Evolutionary conservation across 192 early-diverging fungal genomes (phyloP), one percentile per base, ranked within the genome.

Genomic region (Umbelopsis sp.): DNA sequence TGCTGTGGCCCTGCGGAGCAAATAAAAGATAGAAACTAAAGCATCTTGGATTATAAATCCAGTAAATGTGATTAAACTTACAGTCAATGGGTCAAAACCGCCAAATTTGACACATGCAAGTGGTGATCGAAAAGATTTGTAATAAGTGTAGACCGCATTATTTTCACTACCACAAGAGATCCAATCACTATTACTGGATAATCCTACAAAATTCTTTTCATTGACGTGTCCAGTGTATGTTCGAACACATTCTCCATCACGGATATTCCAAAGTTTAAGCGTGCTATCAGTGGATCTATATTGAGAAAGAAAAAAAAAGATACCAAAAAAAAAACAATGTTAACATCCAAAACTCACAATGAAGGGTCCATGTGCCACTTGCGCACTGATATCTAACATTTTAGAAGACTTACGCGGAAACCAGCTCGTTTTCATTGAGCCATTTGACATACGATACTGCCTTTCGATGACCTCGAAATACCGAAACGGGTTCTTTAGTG

Each of bases 151-250:
- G 17, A 96, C 87, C 4, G 89, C 88, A 80, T 98, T 96, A 54
- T 91, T 94, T 80, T 98, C 97, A 75, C 93, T 95, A 26, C 97
- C 97, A 74, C 95, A 96, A 0, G 93, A 82, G 71, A 98, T 93
- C 87, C 93, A 95, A 54, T 97, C 93, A 16, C 83, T 83, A 59
- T 90, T 90, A 7, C 91, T 84, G 26, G 89, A 91, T 69, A 98
- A 82, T 2, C 97, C 97, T 6, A 97, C 97, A 94, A 98, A 98
- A 82, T 97, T 97, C 83, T 94, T 95, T 73, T 96, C 95, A 72
- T 98, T 98, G 10, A 81, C 53, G 75, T 98, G 97, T 7, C 97
- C 97, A 8, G 83, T 79, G 78, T 86, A 98, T 17, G 92, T 91
- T 29, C 94, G 81, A 6, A 84, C 75, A 62, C 89, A 94, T 11